These are phyloP conservation scores for Celoporthe dispersa DNA, from an alignment of 2,329 filamentous ascomycete genomes.

Conservation along the genomic window DNA sequence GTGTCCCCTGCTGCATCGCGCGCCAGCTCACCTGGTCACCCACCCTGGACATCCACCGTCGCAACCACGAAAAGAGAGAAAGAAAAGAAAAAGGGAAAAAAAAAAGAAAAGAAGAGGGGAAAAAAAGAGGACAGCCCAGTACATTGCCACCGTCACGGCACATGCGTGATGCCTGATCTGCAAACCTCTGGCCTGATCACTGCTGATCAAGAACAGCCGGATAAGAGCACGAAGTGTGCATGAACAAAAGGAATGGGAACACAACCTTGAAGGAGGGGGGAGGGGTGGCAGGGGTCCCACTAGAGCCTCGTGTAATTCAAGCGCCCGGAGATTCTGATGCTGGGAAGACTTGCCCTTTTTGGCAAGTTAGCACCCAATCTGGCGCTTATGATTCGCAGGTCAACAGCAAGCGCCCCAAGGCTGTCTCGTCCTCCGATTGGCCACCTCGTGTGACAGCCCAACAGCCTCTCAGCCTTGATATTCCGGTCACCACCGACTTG, in stretches of 20 bases:
- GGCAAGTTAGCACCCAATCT: conserved; percentile 15
- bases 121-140: too few species aligned
- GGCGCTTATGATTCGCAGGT: conserved; percentile 21
- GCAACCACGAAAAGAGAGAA: background rate
- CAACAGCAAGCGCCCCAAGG: background rate
- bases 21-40: background rate
- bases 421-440: conserved; percentile 4
- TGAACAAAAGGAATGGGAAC: too few species aligned
- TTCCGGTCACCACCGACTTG: background rate
- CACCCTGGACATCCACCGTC: background rate
- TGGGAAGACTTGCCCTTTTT: conserved; percentile 22
- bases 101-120: background rate
- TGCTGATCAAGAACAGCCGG: background rate
- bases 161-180: background rate
- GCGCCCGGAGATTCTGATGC: background rate
- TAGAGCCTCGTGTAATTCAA: conserved; percentile 20
- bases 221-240: background rate
- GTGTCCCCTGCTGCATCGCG: background rate
- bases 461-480: conserved; percentile 9
- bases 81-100: background rate
- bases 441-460: background rate
- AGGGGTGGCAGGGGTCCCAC: background rate
- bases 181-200: background rate
- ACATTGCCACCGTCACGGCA: background rate
- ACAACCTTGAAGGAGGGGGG: too few species aligned